Evolutionary conservation across 495 filamentous ascomycete genomes (phyloP), one percentile per base, ranked within the genome.

Genomic region (Hapsidospora chrysogenum): DNA sequence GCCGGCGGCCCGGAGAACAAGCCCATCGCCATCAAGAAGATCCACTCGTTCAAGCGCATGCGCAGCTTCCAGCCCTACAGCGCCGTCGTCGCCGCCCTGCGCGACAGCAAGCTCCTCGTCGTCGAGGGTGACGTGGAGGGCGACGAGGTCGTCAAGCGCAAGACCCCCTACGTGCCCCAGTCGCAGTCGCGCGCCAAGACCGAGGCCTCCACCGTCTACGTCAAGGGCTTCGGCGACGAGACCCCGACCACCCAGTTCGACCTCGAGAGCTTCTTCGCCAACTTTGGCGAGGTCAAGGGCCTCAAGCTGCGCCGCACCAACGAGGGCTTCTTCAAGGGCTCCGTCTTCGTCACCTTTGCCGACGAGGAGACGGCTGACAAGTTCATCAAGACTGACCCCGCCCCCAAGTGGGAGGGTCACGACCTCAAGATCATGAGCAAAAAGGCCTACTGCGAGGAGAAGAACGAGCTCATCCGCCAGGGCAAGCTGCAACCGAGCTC

Each of bases 21-120:
- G 38, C 61, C 86, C 23, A 74, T 99, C 6, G 58, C 75, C 0
- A 63, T 99, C 41, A 74, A 72, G 32, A 56, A 73, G 30, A 68
- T 99, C 38, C 70, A 73, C 62, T 76, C 54, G 19, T 97, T 97
- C 64, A 85, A 85, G 53, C 82, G 89, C 45, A 97, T 97, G 89
- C 73, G 67, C 30, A 78, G 76, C 41, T 96, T 96, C 68, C 70
- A 86, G 54, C 81, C 85, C 17, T 78, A 76, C 53, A 71, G 64
- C 35, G 78, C 78, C 23, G 70, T 99, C 25, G 74, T 93, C 31
- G 71, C 75, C 40, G 89, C 89, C 20, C 68, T 99, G 15, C 74
- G 73, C 50, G 68, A 76, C 9, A 82, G 79, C 54, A 60, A 69
- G 19, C 54, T 68, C 27, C 60, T 99, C 16, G 71, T 39, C 69